Evolutionary conservation across 2,329 filamentous ascomycete species (phyloP).

Genomic region (Monosporascus sp.): DNA sequence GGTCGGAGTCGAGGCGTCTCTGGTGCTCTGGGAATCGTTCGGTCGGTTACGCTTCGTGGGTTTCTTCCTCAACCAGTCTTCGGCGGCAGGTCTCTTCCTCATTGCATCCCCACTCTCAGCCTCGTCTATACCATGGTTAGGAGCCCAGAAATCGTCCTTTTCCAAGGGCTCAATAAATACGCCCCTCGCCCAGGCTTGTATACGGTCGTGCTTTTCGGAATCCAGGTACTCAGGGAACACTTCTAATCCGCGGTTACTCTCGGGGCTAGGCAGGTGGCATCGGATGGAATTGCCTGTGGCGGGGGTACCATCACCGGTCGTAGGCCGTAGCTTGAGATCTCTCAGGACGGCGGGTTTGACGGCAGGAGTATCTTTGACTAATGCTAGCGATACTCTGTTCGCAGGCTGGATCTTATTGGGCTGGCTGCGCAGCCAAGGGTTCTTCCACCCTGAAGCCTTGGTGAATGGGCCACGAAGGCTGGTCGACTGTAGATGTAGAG

Average conservation of each 20-base stretch:
- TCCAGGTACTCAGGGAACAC: slow-evolving; percentile 8
- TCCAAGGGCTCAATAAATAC: slow-evolving; percentile 12
- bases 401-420: slow-evolving; percentile 1
- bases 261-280: slow-evolving; percentile 36
- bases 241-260: slow-evolving; percentile 22
- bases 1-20: slow-evolving; percentile 15
- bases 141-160: slow-evolving; percentile 26
- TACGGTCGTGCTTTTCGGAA: slow-evolving; percentile 14
- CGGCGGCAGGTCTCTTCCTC: slow-evolving; percentile 17
- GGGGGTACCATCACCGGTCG: slow-evolving; percentile 5
- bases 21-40: slow-evolving; percentile 11
- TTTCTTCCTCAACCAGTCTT: slow-evolving; percentile 25
- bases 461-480: slow-evolving; percentile 58
- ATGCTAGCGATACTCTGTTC: slow-evolving; percentile 1
- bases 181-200: slow-evolving; percentile 21
- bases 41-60: slow-evolving; percentile 18
- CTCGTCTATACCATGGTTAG: slow-evolving; percentile 4
- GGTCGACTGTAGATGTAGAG: slow-evolving; percentile 55
- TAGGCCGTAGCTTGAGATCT: slow-evolving; percentile 3
- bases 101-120: slow-evolving; percentile 1
- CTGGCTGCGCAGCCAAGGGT: slow-evolving; percentile 42
- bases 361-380: slow-evolving; percentile 3
- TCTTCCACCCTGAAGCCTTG: slow-evolving; percentile 41
- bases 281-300: slow-evolving; percentile 19
- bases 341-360: slow-evolving; percentile 5